Base-by-base conservation (phyloP, 2,329 filamentous ascomycete species). In the Hypoxylon sp. region DNA sequence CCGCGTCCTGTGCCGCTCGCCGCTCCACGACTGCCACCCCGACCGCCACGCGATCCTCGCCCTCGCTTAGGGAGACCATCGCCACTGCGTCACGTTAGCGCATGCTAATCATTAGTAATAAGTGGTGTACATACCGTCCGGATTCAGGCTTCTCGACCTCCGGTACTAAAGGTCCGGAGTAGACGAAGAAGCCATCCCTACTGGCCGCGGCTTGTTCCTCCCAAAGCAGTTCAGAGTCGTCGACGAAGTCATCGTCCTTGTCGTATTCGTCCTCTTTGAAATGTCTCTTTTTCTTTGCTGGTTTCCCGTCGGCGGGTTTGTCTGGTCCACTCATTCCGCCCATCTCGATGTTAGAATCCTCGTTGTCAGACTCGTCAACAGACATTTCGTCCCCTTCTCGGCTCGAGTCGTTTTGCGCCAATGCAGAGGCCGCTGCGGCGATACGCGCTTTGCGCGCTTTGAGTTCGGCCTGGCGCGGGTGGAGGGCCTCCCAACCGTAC, bases 121-220 rank as follows among this genome's bases (percentile, higher is more conserved):
- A 33, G 33, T 16, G 64, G 32, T 45, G 60, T 48, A 83, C 84
- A 68, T 84, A 86, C 84, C 81, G 74, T 74, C 74, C 82, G 61
- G 79, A 77, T 70, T 82, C 79, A 33, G 85, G 84, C 79, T 96
- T 95, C 80, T 97, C 91, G 20, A 90, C 92, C 78, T 97, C 93
- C 4, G 91, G 91, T 20, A 98, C 87, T 48, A 99, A 82, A 7
- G 95, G 95, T 2, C 96, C 96, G 65, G 93, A 96, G 79, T 97
- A 99, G 1, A 99, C 96, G 77, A 98, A 99, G 82, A 98, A 99
- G 0, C 96, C 96, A 76, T 98, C 96, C 72, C 95, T 93, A 70
- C 93, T 95, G 48, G 96, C 94, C 3, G 95, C 93, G 5, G 95
- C 95, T 76, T 97, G 92, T 74, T 97, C 93, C 79, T 98, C 93